Evolutionary conservation across 164 flowering plant species (phyloP).

Genomic region (Nymphaea thermarum): DNA sequence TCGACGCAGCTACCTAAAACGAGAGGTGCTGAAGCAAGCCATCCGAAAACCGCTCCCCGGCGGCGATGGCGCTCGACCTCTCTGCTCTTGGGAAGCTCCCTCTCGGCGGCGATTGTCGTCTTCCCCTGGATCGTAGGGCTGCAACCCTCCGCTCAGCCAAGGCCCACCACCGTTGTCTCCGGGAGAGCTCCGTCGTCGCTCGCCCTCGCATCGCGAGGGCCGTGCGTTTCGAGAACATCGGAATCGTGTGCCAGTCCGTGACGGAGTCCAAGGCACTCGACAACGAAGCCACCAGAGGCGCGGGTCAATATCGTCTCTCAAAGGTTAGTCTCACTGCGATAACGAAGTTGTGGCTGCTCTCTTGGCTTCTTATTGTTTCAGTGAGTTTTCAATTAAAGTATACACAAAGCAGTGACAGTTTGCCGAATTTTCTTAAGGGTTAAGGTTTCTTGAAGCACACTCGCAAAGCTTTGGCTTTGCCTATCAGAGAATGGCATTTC

Average conservation of each 20-base stretch:
- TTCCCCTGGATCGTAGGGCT: neutral
- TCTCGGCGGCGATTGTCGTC: neutral
- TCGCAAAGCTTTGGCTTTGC: too few relatives aligned
- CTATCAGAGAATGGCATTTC: too few relatives aligned
- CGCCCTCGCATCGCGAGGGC: neutral
- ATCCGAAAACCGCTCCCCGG: neutral
- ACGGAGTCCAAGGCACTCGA: too few relatives aligned
- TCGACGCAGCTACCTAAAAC: too few relatives aligned
- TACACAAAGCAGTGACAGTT: too few relatives aligned
- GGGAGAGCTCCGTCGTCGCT: neutral
- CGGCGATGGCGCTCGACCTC: neutral
- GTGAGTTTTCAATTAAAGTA: too few relatives aligned
- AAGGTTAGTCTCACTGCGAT: neutral
- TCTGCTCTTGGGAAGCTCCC: neutral
- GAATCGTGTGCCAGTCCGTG: neutral
- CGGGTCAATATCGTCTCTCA: neutral
- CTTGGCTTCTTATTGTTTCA: too few relatives aligned
- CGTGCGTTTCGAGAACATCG: neutral
- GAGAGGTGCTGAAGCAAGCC: too few relatives aligned
- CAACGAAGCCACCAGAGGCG: neutral
- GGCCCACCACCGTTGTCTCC: neutral
- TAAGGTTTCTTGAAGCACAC: too few relatives aligned
- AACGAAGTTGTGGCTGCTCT: too few relatives aligned
- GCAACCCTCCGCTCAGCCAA: neutral
- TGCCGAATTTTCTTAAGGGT: too few relatives aligned